These are phyloP conservation scores for Lentinula sp. DNA, from an alignment of 768 basidiomycete genomes.

Conservation along the genomic window DNA sequence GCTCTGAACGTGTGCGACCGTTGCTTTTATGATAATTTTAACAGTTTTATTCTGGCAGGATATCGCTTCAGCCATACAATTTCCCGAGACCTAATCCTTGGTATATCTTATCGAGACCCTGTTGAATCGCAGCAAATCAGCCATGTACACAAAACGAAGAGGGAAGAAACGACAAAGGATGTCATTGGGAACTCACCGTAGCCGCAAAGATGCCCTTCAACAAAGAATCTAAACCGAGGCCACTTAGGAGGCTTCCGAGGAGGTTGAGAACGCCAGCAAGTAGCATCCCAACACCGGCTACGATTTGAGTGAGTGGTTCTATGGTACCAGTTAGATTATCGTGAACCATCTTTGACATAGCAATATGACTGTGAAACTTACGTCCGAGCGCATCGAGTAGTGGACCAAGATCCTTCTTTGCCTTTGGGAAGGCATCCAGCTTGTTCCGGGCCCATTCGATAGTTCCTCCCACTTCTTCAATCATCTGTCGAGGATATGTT, in stretches of 20 bases:
- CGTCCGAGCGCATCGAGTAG: constrained; percentile 30
- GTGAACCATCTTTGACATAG: no score
- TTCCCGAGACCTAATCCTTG: constrained; percentile 25
- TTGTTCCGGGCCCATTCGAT: constrained; percentile 32
- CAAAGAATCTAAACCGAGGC: constrained; percentile 26
- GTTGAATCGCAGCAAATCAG: neutral
- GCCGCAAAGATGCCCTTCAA: constrained; percentile 26
- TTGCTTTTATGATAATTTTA: no score
- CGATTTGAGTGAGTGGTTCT: constrained; percentile 32
- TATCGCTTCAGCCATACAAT: neutral
- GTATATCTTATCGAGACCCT: constrained; percentile 31
- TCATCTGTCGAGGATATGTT: constrained; percentile 15
- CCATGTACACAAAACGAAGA: no score
- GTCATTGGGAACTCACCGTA: constrained; percentile 20
- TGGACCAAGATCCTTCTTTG: constrained; percentile 30
- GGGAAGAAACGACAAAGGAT: no score
- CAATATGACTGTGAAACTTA: constrained; percentile 10
- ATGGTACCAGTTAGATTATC: neutral
- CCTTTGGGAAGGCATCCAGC: constrained; percentile 29
- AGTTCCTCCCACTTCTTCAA: constrained; percentile 30
- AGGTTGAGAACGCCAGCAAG: constrained; percentile 30
- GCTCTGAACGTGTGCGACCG: neutral
- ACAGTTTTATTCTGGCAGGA: no score
- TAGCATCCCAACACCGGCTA: constrained; percentile 29
- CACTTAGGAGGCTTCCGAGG: constrained; percentile 25